Evolutionary conservation across 345 rosid genomes (phyloP), one percentile per base, ranked within the genome.

Genomic region (Eutrema heterophyllum): DNA sequence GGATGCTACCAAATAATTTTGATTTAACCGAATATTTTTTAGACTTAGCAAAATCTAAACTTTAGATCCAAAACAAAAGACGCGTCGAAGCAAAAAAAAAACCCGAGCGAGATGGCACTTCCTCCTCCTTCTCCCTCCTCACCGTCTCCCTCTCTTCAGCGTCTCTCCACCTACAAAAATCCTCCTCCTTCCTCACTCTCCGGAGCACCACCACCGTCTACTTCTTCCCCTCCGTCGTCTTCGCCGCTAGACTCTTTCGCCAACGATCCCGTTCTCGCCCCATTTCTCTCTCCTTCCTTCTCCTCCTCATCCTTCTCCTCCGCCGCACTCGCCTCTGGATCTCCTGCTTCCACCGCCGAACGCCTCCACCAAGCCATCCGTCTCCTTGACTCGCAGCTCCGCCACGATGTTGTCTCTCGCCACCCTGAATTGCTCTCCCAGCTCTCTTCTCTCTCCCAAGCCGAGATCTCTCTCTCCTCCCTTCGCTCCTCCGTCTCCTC

Each of bases 301-400:
- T 95, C 99, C 49, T 84, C 98, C 79, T 77, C 91, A 36, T 76
- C 98, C 14, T 95, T 95, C 84, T 95, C 97, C 73, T 87, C 97
- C 35, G 91, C 98, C 13, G 98, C 98, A 9, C 96, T 95, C 67
- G 89, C 99, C 52, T 90, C 99, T 56, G 98, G 99, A 64, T 92
- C 98, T 61, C 99, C 99, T 0, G 99, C 99, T 74, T 95, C 98
- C 72, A 96, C 97, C 48, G 97, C 96, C 79, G 99, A 96, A 73
- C 93, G 87, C 68, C 98, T 96, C 70, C 97, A 88, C 88, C 87
- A 88, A 51, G 93, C 98, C 54, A 96, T 92, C 67, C 97, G 90
- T 57, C 92, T 88, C 70, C 97, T 95, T 61, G 99, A 95, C 48
- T 74, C 93, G 5, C 97, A 95, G 78, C 93, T 92, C 74, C 98